Conservation (phyloP, 2,329 filamentous ascomycete species). For the Fusarium sp. region DNA sequence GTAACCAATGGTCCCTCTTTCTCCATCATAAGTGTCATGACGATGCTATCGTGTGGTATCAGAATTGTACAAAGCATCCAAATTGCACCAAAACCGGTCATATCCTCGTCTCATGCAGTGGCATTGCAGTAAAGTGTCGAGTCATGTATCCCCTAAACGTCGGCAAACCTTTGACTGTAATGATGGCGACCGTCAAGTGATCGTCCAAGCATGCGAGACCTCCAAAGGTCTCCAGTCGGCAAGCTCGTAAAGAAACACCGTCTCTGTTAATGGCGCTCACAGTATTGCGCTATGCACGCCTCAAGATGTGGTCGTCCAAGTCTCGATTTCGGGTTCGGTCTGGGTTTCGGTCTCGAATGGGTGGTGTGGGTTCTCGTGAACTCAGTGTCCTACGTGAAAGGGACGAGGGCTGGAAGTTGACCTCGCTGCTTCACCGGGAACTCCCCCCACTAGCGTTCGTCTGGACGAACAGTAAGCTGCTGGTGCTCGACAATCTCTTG, state of each 20-base stretch:
- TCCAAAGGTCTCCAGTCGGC: not conserved
- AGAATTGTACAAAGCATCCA: conserved; percentile 47
- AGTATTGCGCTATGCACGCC: conserved; percentile 69
- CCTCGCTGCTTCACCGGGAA: conserved; percentile 62
- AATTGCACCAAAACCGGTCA: conserved; percentile 26
- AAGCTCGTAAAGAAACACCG: conserved; percentile 63
- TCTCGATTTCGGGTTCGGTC: conserved; percentile 48
- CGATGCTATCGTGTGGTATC: conserved; percentile 47
- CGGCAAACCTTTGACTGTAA: conserved; percentile 9
- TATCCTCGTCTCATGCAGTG: conserved; percentile 6
- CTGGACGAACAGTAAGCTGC: conserved; percentile 70
- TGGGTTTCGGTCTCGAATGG: conserved; percentile 51
- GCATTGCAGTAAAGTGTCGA: conserved; percentile 8
- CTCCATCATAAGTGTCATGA: conserved; percentile 46
- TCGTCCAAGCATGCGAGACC: not conserved
- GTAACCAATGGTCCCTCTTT: conserved; percentile 30
- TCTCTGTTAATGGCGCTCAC: conserved; percentile 67
- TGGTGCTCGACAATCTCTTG: conserved; percentile 71
- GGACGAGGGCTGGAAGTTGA: conserved; percentile 56
- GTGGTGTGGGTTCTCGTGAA: conserved; percentile 55
- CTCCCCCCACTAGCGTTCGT: conserved; percentile 65
- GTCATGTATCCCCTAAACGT: conserved; percentile 7
- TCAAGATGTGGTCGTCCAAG: conserved; percentile 54
- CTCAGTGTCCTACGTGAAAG: conserved; percentile 56
- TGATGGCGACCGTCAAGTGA: not conserved